phyloP scores from a whole-genome alignment of 208 protist genomes.

The Entamoeba dispar region DNA sequence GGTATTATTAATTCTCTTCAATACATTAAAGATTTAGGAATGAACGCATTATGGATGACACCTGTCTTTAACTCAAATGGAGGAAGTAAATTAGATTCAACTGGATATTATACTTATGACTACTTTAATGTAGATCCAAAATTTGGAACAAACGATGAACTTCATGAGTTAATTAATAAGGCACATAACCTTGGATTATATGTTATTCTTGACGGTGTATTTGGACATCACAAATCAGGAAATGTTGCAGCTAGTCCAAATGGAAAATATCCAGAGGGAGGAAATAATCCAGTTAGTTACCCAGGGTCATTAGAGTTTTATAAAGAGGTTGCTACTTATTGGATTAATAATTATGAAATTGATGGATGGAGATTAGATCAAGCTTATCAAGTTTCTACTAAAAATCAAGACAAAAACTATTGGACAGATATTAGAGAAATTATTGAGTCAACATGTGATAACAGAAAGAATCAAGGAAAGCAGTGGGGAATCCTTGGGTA shows the following conservation, averaged over 20 bases:
- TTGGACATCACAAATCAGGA: background rate
- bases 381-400: background rate
- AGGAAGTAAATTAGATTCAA: background rate
- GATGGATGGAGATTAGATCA: background rate
- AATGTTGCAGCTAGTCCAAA: background rate
- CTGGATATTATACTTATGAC: background rate
- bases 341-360: background rate
- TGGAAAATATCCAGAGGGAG: background rate
- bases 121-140: background rate
- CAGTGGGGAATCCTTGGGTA: background rate
- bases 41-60: background rate
- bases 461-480: background rate
- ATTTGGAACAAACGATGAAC: background rate
- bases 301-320: background rate
- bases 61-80: background rate
- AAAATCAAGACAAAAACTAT: background rate
- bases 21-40: background rate
- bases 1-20: background rate
- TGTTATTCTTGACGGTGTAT: background rate
- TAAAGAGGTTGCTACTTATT: background rate
- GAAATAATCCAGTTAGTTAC: background rate
- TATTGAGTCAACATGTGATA: background rate
- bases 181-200: background rate
- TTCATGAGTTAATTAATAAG: background rate
- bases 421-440: background rate